These are phyloP conservation scores for Acacia confusa DNA, from an alignment of 306 rosid genomes.

Conservation along the genomic window DNA sequence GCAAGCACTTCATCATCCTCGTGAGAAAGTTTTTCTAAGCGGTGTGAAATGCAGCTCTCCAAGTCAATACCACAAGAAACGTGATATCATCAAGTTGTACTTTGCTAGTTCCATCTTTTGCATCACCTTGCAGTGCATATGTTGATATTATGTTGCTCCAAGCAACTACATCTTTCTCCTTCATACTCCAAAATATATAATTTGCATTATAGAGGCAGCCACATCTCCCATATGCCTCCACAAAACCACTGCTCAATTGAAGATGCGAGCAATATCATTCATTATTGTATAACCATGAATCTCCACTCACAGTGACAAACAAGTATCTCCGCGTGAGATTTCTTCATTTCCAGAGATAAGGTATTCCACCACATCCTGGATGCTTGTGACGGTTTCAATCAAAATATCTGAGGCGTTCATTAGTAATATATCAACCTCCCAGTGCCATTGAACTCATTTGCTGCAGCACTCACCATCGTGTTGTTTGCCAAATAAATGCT, in stretches of 20 bases:
- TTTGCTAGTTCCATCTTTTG: conserved; percentile 56
- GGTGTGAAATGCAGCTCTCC: conserved; percentile 36
- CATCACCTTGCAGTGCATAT: conserved; percentile 71
- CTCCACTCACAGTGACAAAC: too few species aligned
- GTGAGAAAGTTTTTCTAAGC: conserved; percentile 36
- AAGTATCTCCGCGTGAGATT: too few species aligned
- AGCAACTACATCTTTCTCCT: conserved; percentile 61
- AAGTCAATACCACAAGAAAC: conserved; percentile 55
- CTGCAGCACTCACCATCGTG: too few species aligned
- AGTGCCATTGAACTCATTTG: too few species aligned
- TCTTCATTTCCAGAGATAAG: too few species aligned
- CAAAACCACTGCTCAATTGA: conserved; percentile 63
- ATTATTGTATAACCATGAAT: conserved; percentile 66
- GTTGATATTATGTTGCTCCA: conserved; percentile 82
- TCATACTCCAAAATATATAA: conserved; percentile 43
- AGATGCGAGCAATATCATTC: conserved; percentile 44
- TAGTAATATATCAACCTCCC: too few species aligned
- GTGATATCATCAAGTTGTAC: conserved; percentile 71
- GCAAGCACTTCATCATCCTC: too few species aligned
- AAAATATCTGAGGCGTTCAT: too few species aligned
- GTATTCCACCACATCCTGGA: too few species aligned
- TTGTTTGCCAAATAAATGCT: too few species aligned
- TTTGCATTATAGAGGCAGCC: conserved; percentile 52
- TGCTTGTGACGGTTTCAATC: too few species aligned
- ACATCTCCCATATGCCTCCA: conserved; percentile 76